Conservation (phyloP, 805 yeast species). For the Ogataea allantospora region DNA sequence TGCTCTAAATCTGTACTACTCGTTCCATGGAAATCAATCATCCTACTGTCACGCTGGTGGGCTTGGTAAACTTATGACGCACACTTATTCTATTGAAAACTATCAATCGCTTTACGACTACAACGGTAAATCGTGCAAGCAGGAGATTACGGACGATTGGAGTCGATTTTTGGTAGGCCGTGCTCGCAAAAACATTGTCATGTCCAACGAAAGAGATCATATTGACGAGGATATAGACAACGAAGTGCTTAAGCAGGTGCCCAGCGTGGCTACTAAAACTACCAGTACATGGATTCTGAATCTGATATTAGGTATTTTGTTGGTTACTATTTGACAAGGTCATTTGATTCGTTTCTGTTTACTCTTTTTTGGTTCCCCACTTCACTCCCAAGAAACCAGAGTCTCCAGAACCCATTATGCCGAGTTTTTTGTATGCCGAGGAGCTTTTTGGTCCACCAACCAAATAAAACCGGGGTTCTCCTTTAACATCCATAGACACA, state of each 20-base stretch:
- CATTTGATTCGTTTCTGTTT: constrained; percentile 4
- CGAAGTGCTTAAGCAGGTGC: background rate
- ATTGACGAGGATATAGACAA: constrained; percentile 18
- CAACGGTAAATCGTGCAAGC: constrained; percentile 25
- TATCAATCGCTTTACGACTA: constrained; percentile 19
- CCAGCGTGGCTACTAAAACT: constrained; percentile 1
- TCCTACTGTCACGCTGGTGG: constrained; percentile 20
- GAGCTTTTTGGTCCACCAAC: constrained; percentile 55
- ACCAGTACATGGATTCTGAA: background rate
- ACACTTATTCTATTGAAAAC: constrained; percentile 15
- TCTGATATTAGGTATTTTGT: constrained; percentile 1
- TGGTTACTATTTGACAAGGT: constrained; percentile 8
- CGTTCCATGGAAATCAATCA: constrained; percentile 19
- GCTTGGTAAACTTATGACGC: constrained; percentile 15
- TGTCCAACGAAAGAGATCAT: constrained; percentile 15
- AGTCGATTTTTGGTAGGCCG: constrained; percentile 23
- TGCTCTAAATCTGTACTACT: constrained; percentile 39
- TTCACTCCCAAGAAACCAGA: constrained; percentile 74
- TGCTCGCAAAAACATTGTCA: constrained; percentile 10
- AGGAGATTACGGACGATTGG: constrained; percentile 29
- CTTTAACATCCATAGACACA: constrained; percentile 74
- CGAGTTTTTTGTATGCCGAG: constrained; percentile 44
- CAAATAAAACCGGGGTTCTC: constrained; percentile 63
- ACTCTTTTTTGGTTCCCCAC: constrained; percentile 78
- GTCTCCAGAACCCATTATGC: constrained; percentile 39